Evolutionary conservation across 257 asterid species (phyloP).

Genomic region (Solanum sejunctum): DNA sequence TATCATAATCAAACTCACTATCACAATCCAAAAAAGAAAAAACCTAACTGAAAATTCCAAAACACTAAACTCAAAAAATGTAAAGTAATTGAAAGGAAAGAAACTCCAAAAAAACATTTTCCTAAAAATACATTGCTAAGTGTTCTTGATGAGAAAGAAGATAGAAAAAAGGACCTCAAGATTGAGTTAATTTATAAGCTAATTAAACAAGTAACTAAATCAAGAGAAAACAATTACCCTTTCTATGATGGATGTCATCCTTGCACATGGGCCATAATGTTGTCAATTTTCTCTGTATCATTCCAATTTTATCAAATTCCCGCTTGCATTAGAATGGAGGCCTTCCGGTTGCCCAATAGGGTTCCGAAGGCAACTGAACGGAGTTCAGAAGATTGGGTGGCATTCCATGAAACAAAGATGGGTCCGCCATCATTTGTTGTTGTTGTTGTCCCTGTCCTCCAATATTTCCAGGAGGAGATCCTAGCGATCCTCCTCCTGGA

Average conservation of each 20-base stretch:
- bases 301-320: not conserved
- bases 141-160: not conserved
- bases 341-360: slow-evolving; percentile 32
- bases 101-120: not conserved
- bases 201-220: not conserved
- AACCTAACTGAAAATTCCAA: not conserved
- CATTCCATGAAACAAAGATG: slow-evolving; percentile 24
- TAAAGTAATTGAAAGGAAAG: not conserved
- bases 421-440: slow-evolving; percentile 17
- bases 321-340: slow-evolving; percentile 20
- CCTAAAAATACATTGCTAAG: not conserved
- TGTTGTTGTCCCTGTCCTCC: slow-evolving; percentile 13
- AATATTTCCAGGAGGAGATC: slow-evolving; percentile 10
- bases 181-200: not conserved
- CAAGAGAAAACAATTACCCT: not conserved
- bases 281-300: not conserved
- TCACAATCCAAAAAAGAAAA: not conserved
- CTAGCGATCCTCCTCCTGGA: slow-evolving; percentile 20
- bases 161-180: not conserved
- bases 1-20: slow-evolving; percentile 7
- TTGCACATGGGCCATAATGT: not conserved
- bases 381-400: slow-evolving; percentile 23
- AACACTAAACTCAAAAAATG: not conserved
- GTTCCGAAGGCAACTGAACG: slow-evolving; percentile 22
- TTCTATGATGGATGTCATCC: not conserved